Evolutionary conservation across 2,329 filamentous ascomycete species (phyloP).

Genomic region (Cryphonectria nitschkei): DNA sequence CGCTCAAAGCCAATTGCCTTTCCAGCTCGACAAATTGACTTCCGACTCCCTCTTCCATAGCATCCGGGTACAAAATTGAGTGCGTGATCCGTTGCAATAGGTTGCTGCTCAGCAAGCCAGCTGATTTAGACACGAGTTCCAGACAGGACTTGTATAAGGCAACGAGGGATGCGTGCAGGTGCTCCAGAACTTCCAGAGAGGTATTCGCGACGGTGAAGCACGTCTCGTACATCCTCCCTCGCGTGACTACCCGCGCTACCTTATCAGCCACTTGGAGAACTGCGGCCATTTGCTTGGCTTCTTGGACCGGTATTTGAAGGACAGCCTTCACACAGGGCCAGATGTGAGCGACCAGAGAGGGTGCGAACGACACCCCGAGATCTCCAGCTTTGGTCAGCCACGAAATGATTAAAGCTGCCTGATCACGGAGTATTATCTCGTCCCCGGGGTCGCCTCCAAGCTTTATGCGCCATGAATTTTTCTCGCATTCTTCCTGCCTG

Average conservation of each 20-base stretch:
- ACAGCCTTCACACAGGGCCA: conserved; percentile 4
- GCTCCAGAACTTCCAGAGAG: neutral
- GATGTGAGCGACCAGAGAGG: neutral
- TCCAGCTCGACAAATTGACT: neutral
- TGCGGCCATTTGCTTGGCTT: conserved; percentile 8
- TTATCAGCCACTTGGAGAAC: neutral
- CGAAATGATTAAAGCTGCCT: neutral
- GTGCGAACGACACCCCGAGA: conserved; percentile 1
- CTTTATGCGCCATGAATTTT: neutral
- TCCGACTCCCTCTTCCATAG: neutral
- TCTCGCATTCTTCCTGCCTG: conserved; percentile 7
- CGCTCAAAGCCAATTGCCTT: neutral
- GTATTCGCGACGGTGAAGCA: neutral
- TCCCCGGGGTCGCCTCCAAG: neutral
- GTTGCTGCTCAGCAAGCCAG: neutral
- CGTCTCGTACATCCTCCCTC: neutral
- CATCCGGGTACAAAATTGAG: neutral
- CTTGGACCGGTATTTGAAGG: neutral
- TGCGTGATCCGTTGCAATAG: neutral
- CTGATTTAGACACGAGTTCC: neutral
- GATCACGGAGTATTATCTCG: conserved; percentile 11
- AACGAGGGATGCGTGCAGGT: neutral
- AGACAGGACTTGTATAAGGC: conserved; percentile 1
- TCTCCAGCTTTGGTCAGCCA: conserved; percentile 14
- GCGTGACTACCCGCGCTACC: neutral